Conservation (phyloP, 2,329 filamentous ascomycete genomes). For the Cryphonectria naterciae region DNA sequence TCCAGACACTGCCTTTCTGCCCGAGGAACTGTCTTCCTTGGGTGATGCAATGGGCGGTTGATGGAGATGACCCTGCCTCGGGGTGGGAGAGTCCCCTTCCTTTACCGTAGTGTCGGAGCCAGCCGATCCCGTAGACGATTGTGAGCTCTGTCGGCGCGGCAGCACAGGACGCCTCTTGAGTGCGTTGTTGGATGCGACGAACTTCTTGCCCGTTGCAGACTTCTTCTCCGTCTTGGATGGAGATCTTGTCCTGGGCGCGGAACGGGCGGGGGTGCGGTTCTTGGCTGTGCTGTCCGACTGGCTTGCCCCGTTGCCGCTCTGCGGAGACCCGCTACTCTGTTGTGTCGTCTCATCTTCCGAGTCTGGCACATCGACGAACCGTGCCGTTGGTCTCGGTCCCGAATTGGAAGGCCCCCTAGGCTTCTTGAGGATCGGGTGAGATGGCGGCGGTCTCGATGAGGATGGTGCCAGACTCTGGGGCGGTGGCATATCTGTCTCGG, state of each 20-base stretch:
- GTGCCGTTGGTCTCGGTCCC: constrained; percentile 61
- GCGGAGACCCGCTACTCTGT: constrained; percentile 30
- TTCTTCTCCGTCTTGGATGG: constrained; percentile 39
- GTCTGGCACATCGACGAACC: constrained; percentile 60
- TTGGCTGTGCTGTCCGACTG: constrained; percentile 31
- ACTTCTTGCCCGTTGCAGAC: constrained; percentile 40
- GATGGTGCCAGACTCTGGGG: constrained; percentile 41
- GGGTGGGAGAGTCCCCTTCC: constrained; percentile 36
- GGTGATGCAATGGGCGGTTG: constrained; percentile 23
- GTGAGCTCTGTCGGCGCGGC: constrained; percentile 52
- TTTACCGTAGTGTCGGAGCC: constrained; percentile 36
- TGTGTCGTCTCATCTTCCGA: constrained; percentile 47
- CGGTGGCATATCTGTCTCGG: constrained; percentile 30
- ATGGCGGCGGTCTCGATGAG: constrained; percentile 51
- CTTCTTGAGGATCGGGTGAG: constrained; percentile 65
- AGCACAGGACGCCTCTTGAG: constrained; percentile 52
- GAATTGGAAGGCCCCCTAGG: constrained; percentile 56
- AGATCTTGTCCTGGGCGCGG: constrained; percentile 32
- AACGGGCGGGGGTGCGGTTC: constrained; percentile 28
- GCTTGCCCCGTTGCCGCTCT: constrained; percentile 7
- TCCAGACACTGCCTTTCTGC: constrained; percentile 20
- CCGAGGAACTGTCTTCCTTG: constrained; percentile 11
- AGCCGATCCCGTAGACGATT: constrained; percentile 44
- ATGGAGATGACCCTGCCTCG: constrained; percentile 3
- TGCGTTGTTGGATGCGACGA: constrained; percentile 48